Percentiles rank a stretch among this genome's conserved stretches.
Conservation (phyloP, 305 asterid genomes). For the Striga hermonthica region DNA sequence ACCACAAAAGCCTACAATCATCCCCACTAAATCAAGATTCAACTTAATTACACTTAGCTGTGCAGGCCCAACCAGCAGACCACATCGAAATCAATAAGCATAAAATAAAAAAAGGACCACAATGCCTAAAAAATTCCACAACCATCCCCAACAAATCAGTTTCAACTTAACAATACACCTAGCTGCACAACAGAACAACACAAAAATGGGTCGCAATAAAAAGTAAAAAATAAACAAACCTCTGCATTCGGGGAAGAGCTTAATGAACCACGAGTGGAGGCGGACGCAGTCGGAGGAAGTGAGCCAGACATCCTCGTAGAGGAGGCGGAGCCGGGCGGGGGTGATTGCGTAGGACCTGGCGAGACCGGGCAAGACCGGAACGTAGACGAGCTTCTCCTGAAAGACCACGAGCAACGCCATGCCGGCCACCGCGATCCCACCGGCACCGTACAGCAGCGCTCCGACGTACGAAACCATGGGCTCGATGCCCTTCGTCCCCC, state of each 20-base stretch:
- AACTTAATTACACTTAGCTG: constrained; percentile 16
- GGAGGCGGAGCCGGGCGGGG: constrained; percentile 83
- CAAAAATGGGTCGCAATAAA: background rate
- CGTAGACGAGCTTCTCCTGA: constrained; percentile 95
- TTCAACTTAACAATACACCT: too few species aligned
- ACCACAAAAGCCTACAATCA: constrained; percentile 1
- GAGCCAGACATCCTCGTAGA: constrained; percentile 93
- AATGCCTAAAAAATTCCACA: too few species aligned
- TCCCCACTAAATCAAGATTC: constrained; percentile 26
- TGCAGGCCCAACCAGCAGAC: too few species aligned
- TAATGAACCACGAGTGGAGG: constrained; percentile 96
- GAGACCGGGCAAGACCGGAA: constrained; percentile 93
- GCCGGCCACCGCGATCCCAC: constrained; percentile 87
- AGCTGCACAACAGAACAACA: background rate
- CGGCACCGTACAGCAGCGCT: constrained; percentile 68
- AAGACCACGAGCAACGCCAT: constrained; percentile 91
- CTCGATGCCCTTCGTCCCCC: constrained; percentile 30
- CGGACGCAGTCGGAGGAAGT: constrained; percentile 94
- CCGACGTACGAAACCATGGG: constrained; percentile 78
- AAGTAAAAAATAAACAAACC: constrained; percentile 34
- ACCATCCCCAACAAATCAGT: too few species aligned
- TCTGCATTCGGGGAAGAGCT: constrained; percentile 66
- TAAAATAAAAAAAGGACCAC: too few species aligned
- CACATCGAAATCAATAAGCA: too few species aligned
- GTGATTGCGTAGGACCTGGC: constrained; percentile 82